Conservation (phyloP, 164 flowering plant species). For the Dillenia turbinata region DNA sequence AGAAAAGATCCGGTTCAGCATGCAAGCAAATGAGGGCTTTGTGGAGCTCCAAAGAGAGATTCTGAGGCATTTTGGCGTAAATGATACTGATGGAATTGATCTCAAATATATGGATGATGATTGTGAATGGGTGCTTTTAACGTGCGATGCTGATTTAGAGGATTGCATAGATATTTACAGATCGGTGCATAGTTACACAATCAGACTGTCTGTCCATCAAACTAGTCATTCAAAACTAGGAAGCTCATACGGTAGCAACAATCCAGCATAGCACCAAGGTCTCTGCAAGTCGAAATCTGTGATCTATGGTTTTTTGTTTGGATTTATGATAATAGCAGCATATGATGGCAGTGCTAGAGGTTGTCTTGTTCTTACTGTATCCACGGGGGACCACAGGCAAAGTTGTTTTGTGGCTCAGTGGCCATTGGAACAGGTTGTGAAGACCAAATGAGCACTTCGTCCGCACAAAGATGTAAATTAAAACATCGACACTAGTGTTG, state of each 20-base stretch:
- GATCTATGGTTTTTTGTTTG: no score
- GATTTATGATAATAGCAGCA: no score
- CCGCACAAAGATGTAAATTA: no score
- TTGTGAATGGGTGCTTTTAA: constrained; percentile 79
- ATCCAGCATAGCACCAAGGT: constrained; percentile 1
- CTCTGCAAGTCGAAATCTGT: no score
- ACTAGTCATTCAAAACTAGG: constrained; percentile 23
- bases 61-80: constrained; percentile 51
- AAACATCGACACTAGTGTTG: no score
- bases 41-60: constrained; percentile 56
- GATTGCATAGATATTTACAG: constrained; percentile 65
- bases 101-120: constrained; percentile 88
- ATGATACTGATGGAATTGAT: constrained; percentile 34
- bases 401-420: no score
- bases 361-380: no score
- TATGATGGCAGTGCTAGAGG: no score
- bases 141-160: constrained; percentile 80
- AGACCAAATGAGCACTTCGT: no score
- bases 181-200: constrained; percentile 31
- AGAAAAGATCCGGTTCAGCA: constrained; percentile 64
- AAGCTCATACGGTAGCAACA: constrained; percentile 29
- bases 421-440: no score
- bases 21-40: constrained; percentile 51
- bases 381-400: no score
- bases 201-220: constrained; percentile 35